phyloP scores from a whole-genome alignment of 164 flowering plant genomes.

The Nymphaea thermarum region DNA sequence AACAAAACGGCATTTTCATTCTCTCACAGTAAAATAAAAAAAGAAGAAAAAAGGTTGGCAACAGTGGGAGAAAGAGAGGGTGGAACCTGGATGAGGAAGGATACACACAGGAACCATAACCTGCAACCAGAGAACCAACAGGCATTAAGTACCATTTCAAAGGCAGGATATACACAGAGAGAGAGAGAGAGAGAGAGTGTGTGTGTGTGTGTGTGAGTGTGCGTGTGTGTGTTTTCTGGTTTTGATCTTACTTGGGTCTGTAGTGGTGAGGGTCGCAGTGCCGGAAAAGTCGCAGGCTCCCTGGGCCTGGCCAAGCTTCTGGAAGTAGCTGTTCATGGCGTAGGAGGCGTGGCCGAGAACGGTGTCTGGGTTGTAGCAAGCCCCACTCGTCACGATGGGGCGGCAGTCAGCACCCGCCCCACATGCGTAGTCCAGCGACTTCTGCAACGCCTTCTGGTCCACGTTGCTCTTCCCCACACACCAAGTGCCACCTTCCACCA shows the following conservation, averaged over 20 bases:
- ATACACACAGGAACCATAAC: neutral
- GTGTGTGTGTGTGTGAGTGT: too few species aligned
- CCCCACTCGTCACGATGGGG: constrained; percentile 1
- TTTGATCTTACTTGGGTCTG: neutral
- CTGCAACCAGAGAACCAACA: neutral
- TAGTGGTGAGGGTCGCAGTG: neutral
- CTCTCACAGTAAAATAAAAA: neutral
- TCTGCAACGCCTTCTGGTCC: neutral
- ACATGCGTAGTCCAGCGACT: constrained; percentile 2
- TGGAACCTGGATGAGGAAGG: neutral
- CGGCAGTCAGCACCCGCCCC: constrained; percentile 2
- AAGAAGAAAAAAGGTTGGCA: too few species aligned
- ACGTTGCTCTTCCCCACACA: neutral
- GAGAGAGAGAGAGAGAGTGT: neutral
- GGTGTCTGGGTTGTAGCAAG: constrained; percentile 4
- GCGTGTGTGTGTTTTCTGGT: neutral
- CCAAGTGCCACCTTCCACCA: constrained; percentile 2
- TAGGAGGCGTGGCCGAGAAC: constrained; percentile 2
- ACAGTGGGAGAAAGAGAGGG: neutral
- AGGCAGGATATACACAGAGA: neutral
- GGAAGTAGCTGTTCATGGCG: constrained; percentile 3
- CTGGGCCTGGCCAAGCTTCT: neutral
- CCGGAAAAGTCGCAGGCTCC: neutral
- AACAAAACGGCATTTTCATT: neutral
- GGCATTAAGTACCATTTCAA: neutral